Evolutionary conservation across 2,329 filamentous ascomycete species (phyloP).

Genomic region (Trichoderma sp.): DNA sequence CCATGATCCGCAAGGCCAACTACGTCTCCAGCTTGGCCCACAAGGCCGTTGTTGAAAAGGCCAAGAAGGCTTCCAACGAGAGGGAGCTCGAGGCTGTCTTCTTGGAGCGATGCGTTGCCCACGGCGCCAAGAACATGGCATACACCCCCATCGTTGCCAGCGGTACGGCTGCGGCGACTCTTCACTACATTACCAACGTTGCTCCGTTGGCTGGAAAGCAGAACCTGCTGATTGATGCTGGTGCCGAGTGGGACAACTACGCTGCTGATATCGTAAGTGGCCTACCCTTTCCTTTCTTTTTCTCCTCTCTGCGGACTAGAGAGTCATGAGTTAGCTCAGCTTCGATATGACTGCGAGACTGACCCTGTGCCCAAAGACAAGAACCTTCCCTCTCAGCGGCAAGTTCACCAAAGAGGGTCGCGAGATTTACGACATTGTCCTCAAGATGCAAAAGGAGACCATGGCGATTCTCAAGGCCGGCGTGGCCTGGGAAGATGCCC

Average conservation of each 20-base stretch:
- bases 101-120: conserved; percentile 69
- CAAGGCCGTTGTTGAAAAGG: conserved; percentile 58
- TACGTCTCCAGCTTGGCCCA: conserved; percentile 67
- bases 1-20: conserved; percentile 70
- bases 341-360: not conserved
- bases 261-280: conserved; percentile 60
- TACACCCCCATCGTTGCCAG: conserved; percentile 85
- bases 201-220: conserved; percentile 67
- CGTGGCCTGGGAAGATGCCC: conserved; percentile 77
- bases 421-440: conserved; percentile 78
- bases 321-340: not conserved
- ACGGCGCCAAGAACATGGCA: conserved; percentile 77
- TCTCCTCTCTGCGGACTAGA: not conserved
- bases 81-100: conserved; percentile 80
- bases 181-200: conserved; percentile 85
- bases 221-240: conserved; percentile 81
- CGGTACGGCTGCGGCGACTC: conserved; percentile 75
- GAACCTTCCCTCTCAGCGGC: conserved; percentile 79
- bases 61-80: conserved; percentile 69
- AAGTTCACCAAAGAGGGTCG: conserved; percentile 68
- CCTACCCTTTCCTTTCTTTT: not conserved
- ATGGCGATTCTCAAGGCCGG: conserved; percentile 71
- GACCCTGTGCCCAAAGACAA: conserved; percentile 52
- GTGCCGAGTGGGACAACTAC: conserved; percentile 72
- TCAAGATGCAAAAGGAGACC: conserved; percentile 80